These are phyloP conservation scores for Taiozyma sp. DNA, from an alignment of 1,139 yeast species.

Conservation along the genomic window DNA sequence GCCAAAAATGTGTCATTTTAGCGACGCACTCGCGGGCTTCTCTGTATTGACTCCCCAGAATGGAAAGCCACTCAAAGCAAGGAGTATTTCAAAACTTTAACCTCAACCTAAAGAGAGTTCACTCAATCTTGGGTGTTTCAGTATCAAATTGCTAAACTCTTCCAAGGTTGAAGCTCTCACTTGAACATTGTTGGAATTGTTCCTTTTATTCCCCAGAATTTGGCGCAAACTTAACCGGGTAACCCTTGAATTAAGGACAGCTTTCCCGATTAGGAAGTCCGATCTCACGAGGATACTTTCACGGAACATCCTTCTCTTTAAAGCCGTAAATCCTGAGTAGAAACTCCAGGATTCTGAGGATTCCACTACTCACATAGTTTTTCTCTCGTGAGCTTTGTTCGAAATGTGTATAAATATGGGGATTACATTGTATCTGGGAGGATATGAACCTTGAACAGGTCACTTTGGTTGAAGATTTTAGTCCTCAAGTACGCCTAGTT, in stretches of 20 bases:
- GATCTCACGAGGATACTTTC: not conserved
- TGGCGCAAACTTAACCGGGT: not conserved
- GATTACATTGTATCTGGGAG: not conserved
- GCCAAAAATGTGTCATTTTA: too few relatives aligned
- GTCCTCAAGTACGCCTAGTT: not conserved
- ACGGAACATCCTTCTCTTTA: not conserved
- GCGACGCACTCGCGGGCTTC: too few relatives aligned
- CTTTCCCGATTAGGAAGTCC: not conserved
- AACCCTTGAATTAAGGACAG: not conserved
- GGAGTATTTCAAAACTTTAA: too few relatives aligned
- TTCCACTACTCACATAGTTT: not conserved
- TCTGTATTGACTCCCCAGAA: too few relatives aligned
- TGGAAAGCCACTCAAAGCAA: too few relatives aligned
- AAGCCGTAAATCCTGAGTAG: not conserved
- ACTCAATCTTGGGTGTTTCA: not conserved
- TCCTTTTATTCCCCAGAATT: not conserved
- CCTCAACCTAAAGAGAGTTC: too few relatives aligned
- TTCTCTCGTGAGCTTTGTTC: not conserved
- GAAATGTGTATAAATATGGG: not conserved
- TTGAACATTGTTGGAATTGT: too few relatives aligned
- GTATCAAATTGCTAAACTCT: not conserved
- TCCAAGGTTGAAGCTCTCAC: not conserved
- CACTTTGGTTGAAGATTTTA: too few relatives aligned
- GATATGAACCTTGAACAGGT: not conserved
- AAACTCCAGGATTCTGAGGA: not conserved